Conservation (phyloP, 176 grass and related monocot species). For the Bolboschoenus planiculmis region DNA sequence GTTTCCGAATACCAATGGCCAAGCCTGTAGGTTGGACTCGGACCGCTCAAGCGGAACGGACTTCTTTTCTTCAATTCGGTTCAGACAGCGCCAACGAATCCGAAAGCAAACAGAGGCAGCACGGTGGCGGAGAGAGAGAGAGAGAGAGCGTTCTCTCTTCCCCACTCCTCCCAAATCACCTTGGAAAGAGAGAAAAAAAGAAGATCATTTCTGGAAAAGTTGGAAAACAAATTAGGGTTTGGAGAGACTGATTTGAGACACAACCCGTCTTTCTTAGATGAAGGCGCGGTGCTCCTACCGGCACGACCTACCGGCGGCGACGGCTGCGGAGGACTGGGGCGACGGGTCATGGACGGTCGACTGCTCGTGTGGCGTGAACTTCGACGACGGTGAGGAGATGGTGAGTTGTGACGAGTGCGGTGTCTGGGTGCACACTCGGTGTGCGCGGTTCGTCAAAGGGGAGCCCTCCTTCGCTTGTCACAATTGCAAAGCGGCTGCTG, state of each 20-base stretch:
- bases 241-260: neutral
- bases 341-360: conserved; percentile 98
- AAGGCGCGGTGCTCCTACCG: conserved; percentile 56
- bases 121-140: neutral
- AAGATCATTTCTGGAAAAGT: neutral
- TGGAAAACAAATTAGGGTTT: neutral
- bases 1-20: neutral
- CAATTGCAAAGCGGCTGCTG: conserved; percentile 52
- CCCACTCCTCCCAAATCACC: neutral
- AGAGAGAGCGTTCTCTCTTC: neutral
- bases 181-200: neutral
- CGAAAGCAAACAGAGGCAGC: neutral
- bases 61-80: conserved; percentile 3
- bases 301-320: conserved; percentile 26
- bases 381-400: conserved; percentile 99
- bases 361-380: conserved; percentile 92
- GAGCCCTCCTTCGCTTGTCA: conserved; percentile 83
- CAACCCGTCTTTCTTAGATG: conserved; percentile 22
- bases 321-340: conserved; percentile 68
- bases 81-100: neutral
- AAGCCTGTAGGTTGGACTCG: neutral
- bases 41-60: neutral
- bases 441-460: conserved; percentile 55
- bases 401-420: conserved; percentile 93
- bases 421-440: conserved; percentile 96